Percentiles rank a stretch among this genome's conserved stretches.
Evolutionary conservation across 805 yeast genomes (phyloP).

Genomic region (Myxozyma lipomycoides): DNA sequence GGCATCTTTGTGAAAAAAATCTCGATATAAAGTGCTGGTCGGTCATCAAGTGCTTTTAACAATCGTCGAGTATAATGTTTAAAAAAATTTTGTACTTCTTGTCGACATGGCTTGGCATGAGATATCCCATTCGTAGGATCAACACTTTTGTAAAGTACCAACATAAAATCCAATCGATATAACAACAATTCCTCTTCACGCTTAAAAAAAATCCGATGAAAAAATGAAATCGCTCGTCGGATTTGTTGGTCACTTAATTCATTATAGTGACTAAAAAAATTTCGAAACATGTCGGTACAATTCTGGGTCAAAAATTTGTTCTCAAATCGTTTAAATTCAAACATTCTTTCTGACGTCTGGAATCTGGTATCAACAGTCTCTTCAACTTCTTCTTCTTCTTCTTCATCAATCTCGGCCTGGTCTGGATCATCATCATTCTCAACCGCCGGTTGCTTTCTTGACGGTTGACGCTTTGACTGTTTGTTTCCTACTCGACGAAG

Average conservation of each 20-base stretch:
- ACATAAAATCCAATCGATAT: conserved; percentile 71
- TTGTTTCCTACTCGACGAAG: conserved; percentile 31
- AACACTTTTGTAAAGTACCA: conserved; percentile 50
- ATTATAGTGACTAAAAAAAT: conserved; percentile 53
- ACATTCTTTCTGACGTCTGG: conserved; percentile 44
- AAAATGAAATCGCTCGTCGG: conserved; percentile 60
- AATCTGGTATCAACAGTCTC: conserved; percentile 33
- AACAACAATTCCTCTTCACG: conserved; percentile 56
- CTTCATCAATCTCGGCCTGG: conserved; percentile 23
- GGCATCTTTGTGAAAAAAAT: conserved; percentile 59
- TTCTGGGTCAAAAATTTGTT: conserved; percentile 51
- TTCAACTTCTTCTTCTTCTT: conserved; percentile 8
- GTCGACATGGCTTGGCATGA: conserved; percentile 43
- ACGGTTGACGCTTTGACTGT: not conserved
- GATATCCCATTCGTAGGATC: conserved; percentile 49
- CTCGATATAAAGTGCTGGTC: conserved; percentile 58
- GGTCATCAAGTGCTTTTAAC: conserved; percentile 45
- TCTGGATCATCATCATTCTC: conserved; percentile 13
- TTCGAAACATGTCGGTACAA: conserved; percentile 62
- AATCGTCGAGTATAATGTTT: conserved; percentile 61
- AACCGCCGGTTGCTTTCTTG: conserved; percentile 34
- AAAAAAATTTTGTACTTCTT: conserved; percentile 62
- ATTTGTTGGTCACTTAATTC: conserved; percentile 61
- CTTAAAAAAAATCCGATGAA: conserved; percentile 65
- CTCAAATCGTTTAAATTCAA: conserved; percentile 46